Base-by-base conservation (phyloP, 2,329 filamentous ascomycete species). In the Alternaria ventricosa region DNA sequence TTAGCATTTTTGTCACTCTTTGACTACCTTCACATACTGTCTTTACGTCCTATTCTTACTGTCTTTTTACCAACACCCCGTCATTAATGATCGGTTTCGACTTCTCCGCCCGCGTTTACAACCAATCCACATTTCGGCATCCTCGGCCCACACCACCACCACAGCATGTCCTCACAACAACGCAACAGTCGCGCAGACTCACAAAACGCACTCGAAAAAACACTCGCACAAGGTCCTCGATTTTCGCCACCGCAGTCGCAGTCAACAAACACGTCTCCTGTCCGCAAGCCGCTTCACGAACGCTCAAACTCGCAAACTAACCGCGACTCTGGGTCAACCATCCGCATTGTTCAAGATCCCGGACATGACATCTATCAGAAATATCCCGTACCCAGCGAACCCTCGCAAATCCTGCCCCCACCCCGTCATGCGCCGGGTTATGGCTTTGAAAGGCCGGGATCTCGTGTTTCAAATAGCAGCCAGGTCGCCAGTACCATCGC, bases 261-360 rank as follows among this genome's bases (percentile, higher is more conserved):
- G 43, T 56, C 69, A 46, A 72, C 68, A 67, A 73, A 71, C 61
- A 65, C 72, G 33, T 79, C 79, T 59, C 76, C 79, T 55, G 59
- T 67, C 59, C 73, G 79, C 50, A 71, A 72, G 23, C 76, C 79
- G 56, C 76, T 81, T 33, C 79, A 80, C 66, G 77, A 82, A 51
- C 75, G 76, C 46, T 80, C 79, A 28, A 73, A 78, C 55, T 78
- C 77, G 55, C 76, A 78, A 36, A 69, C 74, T 68, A 82, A 80
- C 69, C 75, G 76, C 44, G 70, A 71, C 59, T 68, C 76, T n/a
- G 73, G 75, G 47, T 77, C 80, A 22, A 81, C 79, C 33, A 82
- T 81, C 49, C 79, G 80, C 69, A 75, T 82, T 62, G 79, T 82
- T 43, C 72, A 79, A 30, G 78, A 81, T 57, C 69, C 77, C 53